Evolutionary conservation across 2,329 filamentous ascomycete genomes (phyloP).

Genomic region (Alternaria gansuensis): DNA sequence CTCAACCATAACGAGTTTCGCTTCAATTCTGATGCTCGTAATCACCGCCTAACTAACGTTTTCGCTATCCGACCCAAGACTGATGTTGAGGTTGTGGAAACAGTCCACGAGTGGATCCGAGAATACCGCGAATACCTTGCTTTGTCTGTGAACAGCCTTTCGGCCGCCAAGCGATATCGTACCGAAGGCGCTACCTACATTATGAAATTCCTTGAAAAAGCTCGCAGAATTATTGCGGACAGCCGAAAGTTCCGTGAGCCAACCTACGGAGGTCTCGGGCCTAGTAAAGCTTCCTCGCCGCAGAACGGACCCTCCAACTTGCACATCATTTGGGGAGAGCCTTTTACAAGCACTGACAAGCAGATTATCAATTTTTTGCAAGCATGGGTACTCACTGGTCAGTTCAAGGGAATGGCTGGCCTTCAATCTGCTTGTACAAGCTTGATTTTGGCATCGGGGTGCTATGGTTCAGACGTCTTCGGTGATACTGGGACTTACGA

Average conservation of each 20-base stretch:
- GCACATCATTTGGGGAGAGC: constrained; percentile 30
- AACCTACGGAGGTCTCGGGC: constrained; percentile 47
- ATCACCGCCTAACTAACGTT: constrained; percentile 63
- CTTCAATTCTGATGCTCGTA: constrained; percentile 65
- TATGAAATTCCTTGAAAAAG: constrained; percentile 54
- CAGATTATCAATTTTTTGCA: constrained; percentile 74
- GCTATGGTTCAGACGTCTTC: constrained; percentile 62
- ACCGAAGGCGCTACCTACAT: constrained; percentile 43
- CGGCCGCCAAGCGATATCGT: neutral
- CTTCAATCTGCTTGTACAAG: constrained; percentile 70
- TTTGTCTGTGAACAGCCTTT: constrained; percentile 17
- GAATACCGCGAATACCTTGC: constrained; percentile 62
- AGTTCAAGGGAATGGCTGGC: constrained; percentile 54
- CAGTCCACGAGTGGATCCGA: constrained; percentile 63
- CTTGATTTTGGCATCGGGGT: constrained; percentile 68
- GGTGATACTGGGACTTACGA: constrained; percentile 29
- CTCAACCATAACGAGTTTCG: constrained; percentile 67
- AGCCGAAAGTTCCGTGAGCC: constrained; percentile 54
- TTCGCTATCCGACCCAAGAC: constrained; percentile 69
- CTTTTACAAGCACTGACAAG: constrained; percentile 62
- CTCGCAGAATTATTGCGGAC: constrained; percentile 50
- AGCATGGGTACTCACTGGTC: constrained; percentile 60
- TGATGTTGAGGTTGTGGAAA: constrained; percentile 63
- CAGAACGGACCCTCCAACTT: constrained; percentile 28
- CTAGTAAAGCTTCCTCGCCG: constrained; percentile 48